Percentiles rank a stretch among this genome's conserved stretches.
Conservation (phyloP, 78 protist genomes). For the Guillardia theta region DNA sequence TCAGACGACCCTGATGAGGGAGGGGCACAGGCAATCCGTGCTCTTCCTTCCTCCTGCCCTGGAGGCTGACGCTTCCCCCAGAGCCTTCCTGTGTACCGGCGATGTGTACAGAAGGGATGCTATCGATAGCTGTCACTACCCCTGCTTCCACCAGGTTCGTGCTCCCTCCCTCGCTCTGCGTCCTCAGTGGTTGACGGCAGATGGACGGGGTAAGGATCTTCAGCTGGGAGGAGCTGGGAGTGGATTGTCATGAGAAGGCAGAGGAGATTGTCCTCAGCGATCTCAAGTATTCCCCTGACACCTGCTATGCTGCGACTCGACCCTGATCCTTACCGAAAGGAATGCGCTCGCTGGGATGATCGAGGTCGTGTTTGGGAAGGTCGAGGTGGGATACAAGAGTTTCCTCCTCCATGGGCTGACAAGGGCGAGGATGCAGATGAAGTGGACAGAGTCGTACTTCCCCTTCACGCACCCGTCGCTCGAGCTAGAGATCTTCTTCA, state of each 20-base stretch:
- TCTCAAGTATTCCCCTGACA: background rate
- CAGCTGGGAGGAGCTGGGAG: constrained; percentile 34
- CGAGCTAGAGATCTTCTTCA: constrained; percentile 83
- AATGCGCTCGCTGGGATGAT: background rate
- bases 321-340: background rate
- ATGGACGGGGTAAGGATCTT: background rate
- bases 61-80: background rate
- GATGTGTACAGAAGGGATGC: constrained; percentile 28
- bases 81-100: background rate
- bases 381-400: background rate
- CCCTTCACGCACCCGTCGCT: constrained; percentile 86
- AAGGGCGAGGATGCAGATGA: background rate
- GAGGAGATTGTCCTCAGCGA: background rate
- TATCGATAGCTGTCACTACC: constrained; percentile 71
- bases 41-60: background rate
- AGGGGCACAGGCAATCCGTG: background rate
- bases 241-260: background rate
- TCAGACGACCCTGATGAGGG: background rate
- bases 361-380: background rate
- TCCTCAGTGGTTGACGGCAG: background rate
- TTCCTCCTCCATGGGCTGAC: background rate
- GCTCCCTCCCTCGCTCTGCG: too few species aligned
- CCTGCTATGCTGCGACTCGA: background rate
- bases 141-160: constrained; percentile 64
- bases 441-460: constrained; percentile 83